Evolutionary conservation across 1,284 basidiomycete genomes (phyloP), one percentile per base, ranked within the genome.

Genomic region (Phylloboletellus chloephorus): DNA sequence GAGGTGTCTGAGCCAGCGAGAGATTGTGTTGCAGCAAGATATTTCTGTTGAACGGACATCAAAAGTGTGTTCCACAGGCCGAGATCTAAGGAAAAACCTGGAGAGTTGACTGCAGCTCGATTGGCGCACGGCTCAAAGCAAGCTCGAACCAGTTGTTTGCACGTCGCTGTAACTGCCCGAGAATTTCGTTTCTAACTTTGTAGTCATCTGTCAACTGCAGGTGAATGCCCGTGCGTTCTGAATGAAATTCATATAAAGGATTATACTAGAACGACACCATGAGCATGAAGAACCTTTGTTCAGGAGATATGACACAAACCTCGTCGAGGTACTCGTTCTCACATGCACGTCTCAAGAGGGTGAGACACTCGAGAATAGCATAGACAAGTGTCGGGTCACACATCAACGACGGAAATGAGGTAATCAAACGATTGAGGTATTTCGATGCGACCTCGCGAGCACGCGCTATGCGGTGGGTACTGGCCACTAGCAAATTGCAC

Each of bases 321-420:
- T 98, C 95, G 64, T 97, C 91, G 8, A 79, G 72, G 57, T 82
- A 92, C 67, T 97, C 91, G 47, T 90, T 86, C 64, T 98, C 91
- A 59, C 92, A 94, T 1, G 88, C 82, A 38, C 82, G 77, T 41
- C 93, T 79, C 50, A 98, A 69, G 10, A 98, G 71, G 0, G 95
- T 97, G 44, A 98, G 71, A 31, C 92, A 83, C 61, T 98, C 96
- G 31, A 98, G 72, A 45, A 98, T 85, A 20, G 88, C 80, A 51
- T 85, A 89, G 5, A 98, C 88, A 24, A 98, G 74, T 10, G 84
- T 76, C 9, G 84, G 77, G 58, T 95, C 87, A 64, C 94, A 98
- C 75, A 98, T 85, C 46, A 98, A 68, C 7, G 91, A 92, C 0
- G 96, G 94, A 66, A 97, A 96, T 1, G 88, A 89, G n/a, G 82